phyloP scores from a whole-genome alignment of 2,329 filamentous ascomycete genomes.

The Colletotrichum spinosum region DNA sequence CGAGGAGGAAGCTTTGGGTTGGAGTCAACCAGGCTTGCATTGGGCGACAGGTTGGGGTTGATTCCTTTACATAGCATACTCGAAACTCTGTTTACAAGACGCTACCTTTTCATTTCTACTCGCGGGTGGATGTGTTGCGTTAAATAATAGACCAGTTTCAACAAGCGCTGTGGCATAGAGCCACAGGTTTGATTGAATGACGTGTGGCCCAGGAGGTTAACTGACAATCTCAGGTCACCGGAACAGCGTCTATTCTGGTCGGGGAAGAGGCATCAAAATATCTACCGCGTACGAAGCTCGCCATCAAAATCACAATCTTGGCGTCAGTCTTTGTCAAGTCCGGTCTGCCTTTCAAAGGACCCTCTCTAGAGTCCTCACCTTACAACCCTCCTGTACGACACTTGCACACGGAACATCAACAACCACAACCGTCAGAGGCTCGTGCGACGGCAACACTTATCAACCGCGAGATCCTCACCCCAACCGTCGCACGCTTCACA shows the following conservation, averaged over 20 bases:
- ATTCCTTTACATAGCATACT: too few species aligned
- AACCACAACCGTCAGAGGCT: neutral
- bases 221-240: conserved; percentile 62
- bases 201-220: too few species aligned
- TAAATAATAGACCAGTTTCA: too few species aligned
- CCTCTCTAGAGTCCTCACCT: conserved; percentile 70
- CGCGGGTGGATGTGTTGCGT: too few species aligned
- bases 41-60: too few species aligned
- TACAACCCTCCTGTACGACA: conserved; percentile 83
- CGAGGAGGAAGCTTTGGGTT: neutral
- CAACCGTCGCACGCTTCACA: conserved; percentile 74
- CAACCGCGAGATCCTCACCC: conserved; percentile 70
- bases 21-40: too few species aligned
- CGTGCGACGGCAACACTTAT: conserved; percentile 65
- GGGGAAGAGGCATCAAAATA: conserved; percentile 70
- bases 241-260: conserved; percentile 73
- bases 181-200: too few species aligned
- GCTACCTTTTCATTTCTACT: too few species aligned
- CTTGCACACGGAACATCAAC: conserved; percentile 65
- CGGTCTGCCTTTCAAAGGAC: conserved; percentile 77
- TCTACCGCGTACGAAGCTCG: conserved; percentile 78
- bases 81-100: too few species aligned
- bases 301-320: conserved; percentile 73
- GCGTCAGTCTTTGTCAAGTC: conserved; percentile 71
- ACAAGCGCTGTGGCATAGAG: too few species aligned